Evolutionary conservation across 495 filamentous ascomycete genomes (phyloP).

Genomic region (Apodospora peruviana): DNA sequence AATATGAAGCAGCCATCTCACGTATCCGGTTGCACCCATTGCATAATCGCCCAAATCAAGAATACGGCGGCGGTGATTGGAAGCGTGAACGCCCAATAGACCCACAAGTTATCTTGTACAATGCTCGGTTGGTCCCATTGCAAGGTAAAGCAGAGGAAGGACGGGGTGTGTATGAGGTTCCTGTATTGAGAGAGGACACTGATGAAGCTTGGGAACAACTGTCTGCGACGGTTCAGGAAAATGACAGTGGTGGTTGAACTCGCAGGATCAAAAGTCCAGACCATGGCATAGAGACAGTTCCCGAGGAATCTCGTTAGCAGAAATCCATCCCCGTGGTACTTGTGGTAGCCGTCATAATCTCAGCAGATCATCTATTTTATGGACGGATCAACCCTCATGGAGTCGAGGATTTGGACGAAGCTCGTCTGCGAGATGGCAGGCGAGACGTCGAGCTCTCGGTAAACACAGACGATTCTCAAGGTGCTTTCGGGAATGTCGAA

Average conservation of each 20-base stretch:
- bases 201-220: constrained; percentile 14
- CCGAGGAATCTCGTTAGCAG: not conserved
- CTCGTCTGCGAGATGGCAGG: not conserved
- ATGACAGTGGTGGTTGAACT: not conserved
- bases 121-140: constrained; percentile 23
- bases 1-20: no score
- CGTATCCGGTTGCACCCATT: not conserved
- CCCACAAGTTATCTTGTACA: constrained; percentile 27
- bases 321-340: not conserved
- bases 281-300: not conserved
- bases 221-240: not conserved
- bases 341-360: constrained; percentile 2
- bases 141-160: constrained; percentile 13
- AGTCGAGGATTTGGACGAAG: not conserved
- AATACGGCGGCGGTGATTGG: constrained; percentile 23
- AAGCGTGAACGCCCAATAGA: constrained; percentile 31
- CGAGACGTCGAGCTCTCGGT: not conserved
- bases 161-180: not conserved
- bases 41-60: constrained; percentile 10
- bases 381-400: not conserved
- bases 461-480: not conserved
- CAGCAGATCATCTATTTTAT: constrained; percentile 1
- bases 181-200: constrained; percentile 24
- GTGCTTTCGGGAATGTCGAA: no score
- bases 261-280: not conserved